Conservation (phyloP, 169 alveolate species). For the Toxoplasma gondii region DNA sequence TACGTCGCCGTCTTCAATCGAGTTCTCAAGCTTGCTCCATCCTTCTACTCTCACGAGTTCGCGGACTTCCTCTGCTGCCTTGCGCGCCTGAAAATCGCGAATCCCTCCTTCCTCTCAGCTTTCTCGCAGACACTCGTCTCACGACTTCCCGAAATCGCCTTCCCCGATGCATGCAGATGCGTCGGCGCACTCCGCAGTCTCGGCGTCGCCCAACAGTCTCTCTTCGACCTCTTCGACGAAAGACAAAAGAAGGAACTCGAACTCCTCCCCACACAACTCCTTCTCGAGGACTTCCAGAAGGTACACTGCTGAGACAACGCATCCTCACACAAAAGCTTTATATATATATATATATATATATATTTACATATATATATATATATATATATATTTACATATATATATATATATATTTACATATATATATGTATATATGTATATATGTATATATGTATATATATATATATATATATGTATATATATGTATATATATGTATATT, state of each 20-base stretch:
- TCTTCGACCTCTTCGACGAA: background rate
- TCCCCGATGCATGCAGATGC: background rate
- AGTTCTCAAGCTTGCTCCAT: background rate
- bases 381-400: background rate
- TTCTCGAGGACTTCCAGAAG: conserved; percentile 4
- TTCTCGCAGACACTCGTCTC: background rate
- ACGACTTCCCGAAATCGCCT: background rate
- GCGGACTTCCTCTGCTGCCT: conserved; percentile 26
- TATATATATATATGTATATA: background rate
- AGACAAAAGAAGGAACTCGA: background rate
- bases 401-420: background rate
- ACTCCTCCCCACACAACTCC: conserved; percentile 7
- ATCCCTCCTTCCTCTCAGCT: background rate
- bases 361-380: background rate
- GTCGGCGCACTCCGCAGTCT: conserved; percentile 9
- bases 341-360: background rate
- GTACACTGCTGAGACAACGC: background rate
- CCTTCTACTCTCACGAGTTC: conserved; percentile 15
- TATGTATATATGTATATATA: background rate
- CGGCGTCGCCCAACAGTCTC: background rate
- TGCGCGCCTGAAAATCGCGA: conserved; percentile 10
- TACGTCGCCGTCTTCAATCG: conserved; percentile 15
- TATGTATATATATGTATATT: too few species aligned
- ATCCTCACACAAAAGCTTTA: background rate
- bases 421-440: background rate